A percentile compares a stretch with the other conserved stretches of the same genome.
Conservation (phyloP, 768 basidiomycete species). For the Cystoderma amianthinum region DNA sequence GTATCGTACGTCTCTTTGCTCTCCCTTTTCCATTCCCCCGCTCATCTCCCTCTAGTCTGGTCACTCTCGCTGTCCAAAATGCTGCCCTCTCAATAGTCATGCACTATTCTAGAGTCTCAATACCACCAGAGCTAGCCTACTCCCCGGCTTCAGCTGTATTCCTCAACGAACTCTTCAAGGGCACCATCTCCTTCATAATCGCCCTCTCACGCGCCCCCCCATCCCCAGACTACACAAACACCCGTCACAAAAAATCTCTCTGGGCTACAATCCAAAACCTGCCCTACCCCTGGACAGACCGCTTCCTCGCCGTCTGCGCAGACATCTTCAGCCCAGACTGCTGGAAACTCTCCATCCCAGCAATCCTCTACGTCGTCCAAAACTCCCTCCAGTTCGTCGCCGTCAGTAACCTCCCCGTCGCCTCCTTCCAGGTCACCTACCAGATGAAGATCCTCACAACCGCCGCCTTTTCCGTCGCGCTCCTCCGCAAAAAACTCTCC, state of each 20-base stretch:
- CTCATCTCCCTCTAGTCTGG: slow-evolving; percentile 41
- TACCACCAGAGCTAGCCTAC: slow-evolving; percentile 71
- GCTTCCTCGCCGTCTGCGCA: slow-evolving; percentile 47
- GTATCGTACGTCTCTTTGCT: slow-evolving; percentile 48
- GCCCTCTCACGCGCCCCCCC: slow-evolving; percentile 55
- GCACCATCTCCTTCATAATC: slow-evolving; percentile 84
- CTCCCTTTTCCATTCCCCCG: slow-evolving; percentile 1
- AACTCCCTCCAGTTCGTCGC: slow-evolving; percentile 98
- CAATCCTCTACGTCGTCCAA: slow-evolving; percentile 92
- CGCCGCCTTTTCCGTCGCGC: slow-evolving; percentile 82
- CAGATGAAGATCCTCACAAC: slow-evolving; percentile 99
- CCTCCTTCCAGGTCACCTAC: slow-evolving; percentile 96
- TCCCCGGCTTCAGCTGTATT: slow-evolving; percentile 93
- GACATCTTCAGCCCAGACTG: slow-evolving; percentile 89
- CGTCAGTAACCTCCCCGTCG: slow-evolving; percentile 89
- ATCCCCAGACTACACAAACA: slow-evolving; percentile 17
- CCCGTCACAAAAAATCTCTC: slow-evolving; percentile 15
- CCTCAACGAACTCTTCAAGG: slow-evolving; percentile 91
- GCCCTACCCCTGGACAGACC: slow-evolving; percentile 40
- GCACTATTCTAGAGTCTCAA: slow-evolving; percentile 96
- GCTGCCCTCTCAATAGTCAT: slow-evolving; percentile 94
- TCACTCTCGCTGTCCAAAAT: slow-evolving; percentile 92
- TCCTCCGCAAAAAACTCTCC: slow-evolving; percentile 71
- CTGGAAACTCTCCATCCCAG: slow-evolving; percentile 97
- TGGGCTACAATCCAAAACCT: slow-evolving; percentile 23